Evolutionary conservation across 2,329 filamentous ascomycete species (phyloP), one percentile per base, ranked within the genome.

Genomic region (Aspergillus melleus): DNA sequence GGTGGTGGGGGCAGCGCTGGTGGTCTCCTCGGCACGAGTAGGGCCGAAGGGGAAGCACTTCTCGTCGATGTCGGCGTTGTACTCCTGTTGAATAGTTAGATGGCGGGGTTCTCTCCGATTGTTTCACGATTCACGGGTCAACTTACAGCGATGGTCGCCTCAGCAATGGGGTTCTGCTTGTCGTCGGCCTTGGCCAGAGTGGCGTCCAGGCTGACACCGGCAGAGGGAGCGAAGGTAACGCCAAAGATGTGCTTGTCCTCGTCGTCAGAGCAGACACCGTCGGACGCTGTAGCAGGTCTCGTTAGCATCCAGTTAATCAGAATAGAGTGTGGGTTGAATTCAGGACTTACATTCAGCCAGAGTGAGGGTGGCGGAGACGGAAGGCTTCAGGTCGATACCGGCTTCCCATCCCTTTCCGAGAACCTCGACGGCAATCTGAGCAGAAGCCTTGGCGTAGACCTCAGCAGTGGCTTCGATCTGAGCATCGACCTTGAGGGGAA

Each of bases 401-500:
- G 61, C 62, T 50, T 63, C 55, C 46, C 59, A 67, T n/a, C 65
- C 65, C 63, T 24, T 61, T 64, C 63, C 58, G 46, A 65, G 49
- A 22, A 60, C 36, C 22, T 55, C 51, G 20, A 61, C 39, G 22
- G 55, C 39, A 8, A 67, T 47, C 42, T 65, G 57, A 19, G 66
- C 51, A 6, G 58, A 53, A 29, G 60, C 66, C 51, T 64, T 68
- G 51, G 59, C 32, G 49, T 63, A 61, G 10, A 63, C 30, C 47
- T 63, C 51, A 3, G 59, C 51, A 5, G 32, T 54, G 14, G 62
- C 64, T 39, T 60, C 44, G 12, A 66, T 58, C 52, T 62, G 57
- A 22, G 64, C 65, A 55, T 66, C 61, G 29, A 67, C 51, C 10
- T 30, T 49, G 8, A 67, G 39, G 19, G 61, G 61, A 22, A 57